Evolutionary conservation across 306 rosid species (phyloP).

Genomic region (Quercus aquifolioides): DNA sequence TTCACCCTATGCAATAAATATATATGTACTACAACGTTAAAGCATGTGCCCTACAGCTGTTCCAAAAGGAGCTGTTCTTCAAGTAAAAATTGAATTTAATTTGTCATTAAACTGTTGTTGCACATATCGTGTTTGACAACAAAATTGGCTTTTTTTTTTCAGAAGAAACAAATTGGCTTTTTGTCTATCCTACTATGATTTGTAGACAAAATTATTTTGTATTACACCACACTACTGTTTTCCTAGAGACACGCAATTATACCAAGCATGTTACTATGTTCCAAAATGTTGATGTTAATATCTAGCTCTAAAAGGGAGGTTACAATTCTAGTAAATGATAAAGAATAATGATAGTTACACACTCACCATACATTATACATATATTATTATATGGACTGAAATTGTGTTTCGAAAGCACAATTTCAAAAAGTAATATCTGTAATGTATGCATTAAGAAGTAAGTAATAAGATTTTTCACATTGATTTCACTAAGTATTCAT

Average conservation of each 20-base stretch:
- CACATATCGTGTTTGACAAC: neutral
- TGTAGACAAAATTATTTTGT: neutral
- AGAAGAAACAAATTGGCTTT: neutral
- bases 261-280: conserved; percentile 12
- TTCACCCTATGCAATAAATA: conserved; percentile 9
- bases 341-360: too few relatives aligned
- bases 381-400: too few relatives aligned
- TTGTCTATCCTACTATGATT: neutral
- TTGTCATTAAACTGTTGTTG: conserved; percentile 10
- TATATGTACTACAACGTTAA: conserved; percentile 10
- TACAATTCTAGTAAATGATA: too few relatives aligned
- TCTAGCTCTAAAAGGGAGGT: neutral
- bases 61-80: conserved; percentile 9
- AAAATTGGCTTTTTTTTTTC: neutral
- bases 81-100: conserved; percentile 1
- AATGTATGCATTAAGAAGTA: too few relatives aligned
- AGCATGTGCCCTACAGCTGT: conserved; percentile 28
- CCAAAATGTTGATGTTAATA: conserved; percentile 26
- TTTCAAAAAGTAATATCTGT: too few relatives aligned
- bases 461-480: too few relatives aligned
- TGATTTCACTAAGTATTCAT: too few relatives aligned
- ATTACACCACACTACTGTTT: neutral
- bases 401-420: too few relatives aligned
- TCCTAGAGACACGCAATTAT: neutral
- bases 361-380: too few relatives aligned